Percentiles rank a stretch among this genome's conserved stretches.
These are phyloP conservation scores for Elongisporangium undulatum DNA, from an alignment of 352 stramenopile genomes.

Conservation along the genomic window DNA sequence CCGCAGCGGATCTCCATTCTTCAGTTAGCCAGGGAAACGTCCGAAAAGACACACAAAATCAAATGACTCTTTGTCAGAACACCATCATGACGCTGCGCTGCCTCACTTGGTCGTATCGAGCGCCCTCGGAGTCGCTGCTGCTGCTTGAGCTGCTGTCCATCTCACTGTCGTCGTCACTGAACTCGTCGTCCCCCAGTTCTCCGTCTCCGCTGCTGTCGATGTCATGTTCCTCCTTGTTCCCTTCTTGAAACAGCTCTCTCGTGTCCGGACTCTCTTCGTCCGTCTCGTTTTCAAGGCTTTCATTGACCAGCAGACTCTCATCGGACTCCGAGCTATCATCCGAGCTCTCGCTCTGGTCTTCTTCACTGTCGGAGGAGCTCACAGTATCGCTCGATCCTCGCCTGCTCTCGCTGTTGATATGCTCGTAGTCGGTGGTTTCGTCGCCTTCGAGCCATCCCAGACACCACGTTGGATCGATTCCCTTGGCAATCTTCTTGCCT, in stretches of 20 bases:
- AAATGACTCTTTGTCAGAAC: background rate
- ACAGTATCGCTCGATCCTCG: background rate
- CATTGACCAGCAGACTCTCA: background rate
- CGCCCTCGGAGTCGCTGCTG: background rate
- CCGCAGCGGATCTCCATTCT: constrained; percentile 38
- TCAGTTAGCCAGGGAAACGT: constrained; percentile 7
- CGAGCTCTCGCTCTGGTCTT: background rate
- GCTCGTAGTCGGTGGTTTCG: background rate
- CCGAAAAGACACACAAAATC: constrained; percentile 1
- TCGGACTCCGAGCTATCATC: background rate
- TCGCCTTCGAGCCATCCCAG: background rate
- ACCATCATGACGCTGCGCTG: background rate
- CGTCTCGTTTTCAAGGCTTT: background rate
- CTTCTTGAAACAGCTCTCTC: background rate
- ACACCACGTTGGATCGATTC: background rate
- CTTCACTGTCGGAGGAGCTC: background rate
- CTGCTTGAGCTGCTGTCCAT: background rate
- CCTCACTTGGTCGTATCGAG: background rate
- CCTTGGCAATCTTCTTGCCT: constrained; percentile 10
- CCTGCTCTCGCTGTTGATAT: background rate
- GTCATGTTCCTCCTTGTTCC: too few species aligned
- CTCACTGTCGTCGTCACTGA: constrained; percentile 1
- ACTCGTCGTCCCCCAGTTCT: background rate
- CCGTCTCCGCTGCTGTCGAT: background rate
- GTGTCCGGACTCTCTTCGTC: background rate